These are phyloP conservation scores for Backusella circina DNA, from an alignment of 192 early-diverging fungal genomes.

Conservation along the genomic window DNA sequence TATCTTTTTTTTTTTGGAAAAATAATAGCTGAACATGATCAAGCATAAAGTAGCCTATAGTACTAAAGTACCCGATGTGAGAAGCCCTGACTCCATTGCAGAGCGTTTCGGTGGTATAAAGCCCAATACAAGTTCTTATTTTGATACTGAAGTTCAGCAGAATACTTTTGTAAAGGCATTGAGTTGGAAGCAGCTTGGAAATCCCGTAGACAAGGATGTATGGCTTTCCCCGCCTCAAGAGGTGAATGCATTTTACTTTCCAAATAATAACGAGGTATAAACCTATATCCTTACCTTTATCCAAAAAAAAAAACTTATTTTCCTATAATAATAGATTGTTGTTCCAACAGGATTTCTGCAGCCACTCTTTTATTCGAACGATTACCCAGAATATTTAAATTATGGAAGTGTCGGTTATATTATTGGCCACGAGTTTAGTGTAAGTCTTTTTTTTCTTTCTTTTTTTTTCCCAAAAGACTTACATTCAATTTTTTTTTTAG, in stretches of 20 bases:
- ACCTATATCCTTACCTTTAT: no score
- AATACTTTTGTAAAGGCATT: slow-evolving; percentile 34
- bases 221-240: slow-evolving; percentile 50
- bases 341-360: slow-evolving; percentile 48
- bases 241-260: background rate
- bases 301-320: no score
- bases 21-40: slow-evolving; percentile 41
- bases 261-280: background rate
- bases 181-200: slow-evolving; percentile 19
- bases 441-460: slow-evolving; percentile 13
- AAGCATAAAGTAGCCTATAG: slow-evolving; percentile 62
- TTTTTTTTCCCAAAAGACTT: background rate
- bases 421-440: slow-evolving; percentile 48
- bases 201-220: slow-evolving; percentile 41
- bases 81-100: slow-evolving; percentile 37
- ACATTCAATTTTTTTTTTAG: background rate
- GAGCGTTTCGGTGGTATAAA: slow-evolving; percentile 53
- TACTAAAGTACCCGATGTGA: slow-evolving; percentile 51
- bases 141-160: slow-evolving; percentile 55
- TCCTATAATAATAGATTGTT: slow-evolving; percentile 29
- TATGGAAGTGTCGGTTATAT: slow-evolving; percentile 56
- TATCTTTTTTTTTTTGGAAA: background rate
- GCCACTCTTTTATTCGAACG: slow-evolving; percentile 34
- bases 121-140: slow-evolving; percentile 46
- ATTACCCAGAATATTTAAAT: slow-evolving; percentile 49